Evolutionary conservation across 306 rosid species (phyloP).

Genomic region (Quercus berberidifolia): DNA sequence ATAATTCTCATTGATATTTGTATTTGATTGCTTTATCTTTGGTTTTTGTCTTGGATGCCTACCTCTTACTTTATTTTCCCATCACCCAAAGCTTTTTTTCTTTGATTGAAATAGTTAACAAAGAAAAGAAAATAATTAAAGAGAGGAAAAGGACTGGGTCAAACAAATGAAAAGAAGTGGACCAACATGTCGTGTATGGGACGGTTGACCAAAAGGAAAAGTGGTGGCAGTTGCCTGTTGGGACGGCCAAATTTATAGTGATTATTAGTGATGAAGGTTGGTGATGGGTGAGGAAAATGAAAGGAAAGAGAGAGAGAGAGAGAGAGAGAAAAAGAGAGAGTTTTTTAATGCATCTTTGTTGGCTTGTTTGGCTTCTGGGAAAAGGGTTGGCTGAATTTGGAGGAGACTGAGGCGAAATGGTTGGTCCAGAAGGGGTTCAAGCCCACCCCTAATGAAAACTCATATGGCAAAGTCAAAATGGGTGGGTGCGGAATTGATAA

Average conservation of each 20-base stretch:
- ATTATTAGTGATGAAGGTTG: conserved; percentile 18
- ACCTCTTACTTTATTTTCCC: conserved; percentile 15
- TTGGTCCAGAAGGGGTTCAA: conserved; percentile 25
- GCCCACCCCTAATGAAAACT: conserved; percentile 28
- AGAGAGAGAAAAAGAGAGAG: background rate
- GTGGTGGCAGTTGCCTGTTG: conserved; percentile 21
- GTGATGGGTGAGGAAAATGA: conserved; percentile 1
- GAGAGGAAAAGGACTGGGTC: conserved; percentile 55
- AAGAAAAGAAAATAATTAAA: conserved; percentile 12
- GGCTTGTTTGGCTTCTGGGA: conserved; percentile 31
- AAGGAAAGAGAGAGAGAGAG: background rate
- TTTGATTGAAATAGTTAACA: conserved; percentile 17
- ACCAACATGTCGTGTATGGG: conserved; percentile 55
- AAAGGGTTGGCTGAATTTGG: conserved; percentile 29
- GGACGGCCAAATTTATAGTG: conserved; percentile 37
- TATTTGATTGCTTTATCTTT: conserved; percentile 37
- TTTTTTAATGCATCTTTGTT: conserved; percentile 21
- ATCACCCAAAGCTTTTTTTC: background rate
- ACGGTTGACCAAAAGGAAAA: conserved; percentile 63
- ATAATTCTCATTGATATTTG: background rate
- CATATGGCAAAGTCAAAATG: conserved; percentile 52
- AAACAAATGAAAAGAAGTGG: conserved; percentile 66
- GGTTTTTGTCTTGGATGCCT: conserved; percentile 45
- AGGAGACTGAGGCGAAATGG: conserved; percentile 22
- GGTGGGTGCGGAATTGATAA: conserved; percentile 65